phyloP scores from a whole-genome alignment of 1,284 basidiomycete species.

The Trichosporon coremiiforme region DNA sequence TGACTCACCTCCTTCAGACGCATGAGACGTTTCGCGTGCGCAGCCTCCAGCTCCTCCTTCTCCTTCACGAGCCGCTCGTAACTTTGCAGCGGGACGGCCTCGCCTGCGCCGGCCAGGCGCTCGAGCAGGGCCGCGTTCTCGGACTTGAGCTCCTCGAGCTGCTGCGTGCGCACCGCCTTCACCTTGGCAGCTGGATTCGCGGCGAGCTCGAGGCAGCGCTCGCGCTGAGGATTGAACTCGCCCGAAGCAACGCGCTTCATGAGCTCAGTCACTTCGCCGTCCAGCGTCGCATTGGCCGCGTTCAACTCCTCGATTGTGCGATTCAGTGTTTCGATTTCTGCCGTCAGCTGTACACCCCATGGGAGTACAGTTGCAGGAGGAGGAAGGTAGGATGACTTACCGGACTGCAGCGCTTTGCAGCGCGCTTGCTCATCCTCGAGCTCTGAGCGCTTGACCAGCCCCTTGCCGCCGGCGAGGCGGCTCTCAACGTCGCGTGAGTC shows the following conservation, averaged over 20 bases:
- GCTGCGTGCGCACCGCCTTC: conserved; percentile 57
- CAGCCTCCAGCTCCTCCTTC: conserved; percentile 54
- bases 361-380: too few relatives aligned
- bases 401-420: conserved; percentile 32
- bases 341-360: too few relatives aligned
- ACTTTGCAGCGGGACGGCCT: conserved; percentile 56
- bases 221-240: conserved; percentile 59
- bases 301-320: conserved; percentile 49
- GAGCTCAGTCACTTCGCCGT: conserved; percentile 58
- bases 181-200: conserved; percentile 59
- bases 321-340: conserved; percentile 25
- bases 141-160: conserved; percentile 57
- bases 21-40: conserved; percentile 59
- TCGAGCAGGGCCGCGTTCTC: conserved; percentile 60
- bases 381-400: conserved; percentile 32
- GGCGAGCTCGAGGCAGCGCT: conserved; percentile 58
- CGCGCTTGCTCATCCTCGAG: conserved; percentile 37
- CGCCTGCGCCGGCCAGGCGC: conserved; percentile 36
- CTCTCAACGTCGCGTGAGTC: conserved; percentile 47
- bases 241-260: conserved; percentile 59
- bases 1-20: conserved; percentile 59
- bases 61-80: conserved; percentile 57
- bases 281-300: conserved; percentile 56
- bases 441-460: conserved; percentile 42
- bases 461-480: conserved; percentile 42